phyloP scores from a whole-genome alignment of 1,284 basidiomycete genomes.

The Hemileia vastatrix region DNA sequence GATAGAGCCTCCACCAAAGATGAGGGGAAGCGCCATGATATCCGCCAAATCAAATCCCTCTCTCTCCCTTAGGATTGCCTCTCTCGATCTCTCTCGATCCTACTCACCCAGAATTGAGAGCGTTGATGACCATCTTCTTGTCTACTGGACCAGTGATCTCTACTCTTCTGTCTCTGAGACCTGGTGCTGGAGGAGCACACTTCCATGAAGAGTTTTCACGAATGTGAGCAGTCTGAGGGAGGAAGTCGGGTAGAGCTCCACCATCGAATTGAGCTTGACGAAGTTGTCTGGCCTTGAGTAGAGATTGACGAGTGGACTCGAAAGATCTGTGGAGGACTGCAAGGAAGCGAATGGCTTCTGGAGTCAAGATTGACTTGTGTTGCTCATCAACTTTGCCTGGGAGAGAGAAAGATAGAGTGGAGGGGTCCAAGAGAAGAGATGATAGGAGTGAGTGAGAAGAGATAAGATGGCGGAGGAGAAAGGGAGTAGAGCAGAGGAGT shows the following conservation, averaged over 20 bases:
- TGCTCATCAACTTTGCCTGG: slow-evolving; percentile 40
- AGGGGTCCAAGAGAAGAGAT: neutral
- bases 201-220: slow-evolving; percentile 81
- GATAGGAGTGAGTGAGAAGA: neutral
- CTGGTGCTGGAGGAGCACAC: slow-evolving; percentile 79
- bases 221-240: slow-evolving; percentile 76
- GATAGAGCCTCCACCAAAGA: too few species aligned
- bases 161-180: slow-evolving; percentile 80
- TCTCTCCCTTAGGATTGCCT: too few species aligned
- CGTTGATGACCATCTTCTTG: slow-evolving; percentile 97
- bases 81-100: too few species aligned
- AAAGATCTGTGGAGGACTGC: slow-evolving; percentile 86
- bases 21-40: too few species aligned
- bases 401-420: neutral
- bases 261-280: slow-evolving; percentile 43
- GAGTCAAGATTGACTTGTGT: slow-evolving; percentile 61
- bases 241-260: slow-evolving; percentile 64
- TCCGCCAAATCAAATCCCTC: too few species aligned
- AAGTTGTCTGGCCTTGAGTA: slow-evolving; percentile 52
- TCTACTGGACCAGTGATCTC: slow-evolving; percentile 99
- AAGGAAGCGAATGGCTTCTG: slow-evolving; percentile 76
- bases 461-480: neutral
- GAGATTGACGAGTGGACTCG: slow-evolving; percentile 57
- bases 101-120: slow-evolving; percentile 81
- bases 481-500: neutral